phyloP scores from a whole-genome alignment of 202 grass and related monocot genomes.

The Panicum virgatum region DNA sequence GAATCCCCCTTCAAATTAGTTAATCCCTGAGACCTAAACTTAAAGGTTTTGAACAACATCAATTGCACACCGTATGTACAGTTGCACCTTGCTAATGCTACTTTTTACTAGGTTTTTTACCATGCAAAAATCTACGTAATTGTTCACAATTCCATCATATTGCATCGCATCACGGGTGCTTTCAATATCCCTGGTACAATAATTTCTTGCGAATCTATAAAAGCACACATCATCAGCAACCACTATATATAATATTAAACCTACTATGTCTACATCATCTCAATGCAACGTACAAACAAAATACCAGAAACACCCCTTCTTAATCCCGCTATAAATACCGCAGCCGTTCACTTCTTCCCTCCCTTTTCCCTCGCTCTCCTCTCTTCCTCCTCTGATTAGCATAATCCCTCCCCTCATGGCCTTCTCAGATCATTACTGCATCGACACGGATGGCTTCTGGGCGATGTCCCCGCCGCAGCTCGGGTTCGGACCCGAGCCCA shows the following conservation, averaged over 20 bases:
- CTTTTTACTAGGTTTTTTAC: too few relatives aligned
- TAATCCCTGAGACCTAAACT: not conserved
- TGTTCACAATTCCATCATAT: too few relatives aligned
- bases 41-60: not conserved
- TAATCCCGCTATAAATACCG: constrained; percentile 59
- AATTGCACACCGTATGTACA: not conserved
- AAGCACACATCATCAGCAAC: not conserved
- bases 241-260: too few relatives aligned
- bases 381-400: not conserved
- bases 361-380: constrained; percentile 54
- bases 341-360: constrained; percentile 50
- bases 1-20: too few relatives aligned
- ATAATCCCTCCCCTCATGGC: constrained; percentile 23
- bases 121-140: too few relatives aligned
- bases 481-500: not conserved
- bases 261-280: too few relatives aligned
- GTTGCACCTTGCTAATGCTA: too few relatives aligned
- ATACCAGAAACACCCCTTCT: not conserved
- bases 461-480: not conserved
- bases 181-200: not conserved
- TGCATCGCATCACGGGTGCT: too few relatives aligned
- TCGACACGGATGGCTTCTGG: constrained; percentile 5
- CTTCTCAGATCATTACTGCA: not conserved
- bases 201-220: not conserved
- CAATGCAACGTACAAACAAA: not conserved